Conservation (phyloP, 2,329 filamentous ascomycete genomes). For the Bretziella fagacearum region DNA sequence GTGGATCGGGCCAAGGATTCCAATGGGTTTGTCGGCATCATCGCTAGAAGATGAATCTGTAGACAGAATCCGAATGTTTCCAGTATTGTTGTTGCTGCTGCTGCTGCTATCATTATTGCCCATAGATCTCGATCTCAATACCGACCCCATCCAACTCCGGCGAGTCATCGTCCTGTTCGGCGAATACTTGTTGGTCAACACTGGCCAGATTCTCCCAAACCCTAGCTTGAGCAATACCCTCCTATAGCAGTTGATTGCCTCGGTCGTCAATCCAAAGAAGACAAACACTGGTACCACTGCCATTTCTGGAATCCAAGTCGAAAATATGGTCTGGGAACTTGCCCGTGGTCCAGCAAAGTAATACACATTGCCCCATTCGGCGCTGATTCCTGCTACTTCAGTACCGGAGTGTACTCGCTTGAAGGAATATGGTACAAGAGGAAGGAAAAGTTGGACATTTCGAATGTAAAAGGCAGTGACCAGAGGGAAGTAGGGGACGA, state of each 20-base stretch:
- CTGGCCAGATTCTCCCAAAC: constrained; percentile 28
- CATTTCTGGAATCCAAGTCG: constrained; percentile 32
- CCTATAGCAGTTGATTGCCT: constrained; percentile 35
- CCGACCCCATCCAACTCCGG: constrained; percentile 9
- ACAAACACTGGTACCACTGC: constrained; percentile 31
- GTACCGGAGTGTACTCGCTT: constrained; percentile 23
- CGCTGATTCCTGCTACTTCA: constrained; percentile 19
- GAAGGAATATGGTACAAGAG: constrained; percentile 26
- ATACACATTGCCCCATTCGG: constrained; percentile 32
- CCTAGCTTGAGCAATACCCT: constrained; percentile 24
- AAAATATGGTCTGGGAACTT: constrained; percentile 28
- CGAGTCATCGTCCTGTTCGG: constrained; percentile 18
- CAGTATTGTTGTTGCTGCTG: neutral
- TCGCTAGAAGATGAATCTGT: neutral
- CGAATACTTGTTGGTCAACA: constrained; percentile 25
- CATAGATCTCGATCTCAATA: neutral
- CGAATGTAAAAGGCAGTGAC: constrained; percentile 24
- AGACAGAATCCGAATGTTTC: neutral
- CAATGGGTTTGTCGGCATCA: neutral
- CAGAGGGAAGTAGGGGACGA: constrained; percentile 35
- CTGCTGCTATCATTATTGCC: neutral
- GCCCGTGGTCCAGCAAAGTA: constrained; percentile 26
- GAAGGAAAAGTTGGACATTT: constrained; percentile 24
- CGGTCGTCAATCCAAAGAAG: constrained; percentile 40
- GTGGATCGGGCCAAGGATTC: too few species aligned